Base-by-base conservation (phyloP, 83 land plant species). In the Larix sibirica region DNA sequence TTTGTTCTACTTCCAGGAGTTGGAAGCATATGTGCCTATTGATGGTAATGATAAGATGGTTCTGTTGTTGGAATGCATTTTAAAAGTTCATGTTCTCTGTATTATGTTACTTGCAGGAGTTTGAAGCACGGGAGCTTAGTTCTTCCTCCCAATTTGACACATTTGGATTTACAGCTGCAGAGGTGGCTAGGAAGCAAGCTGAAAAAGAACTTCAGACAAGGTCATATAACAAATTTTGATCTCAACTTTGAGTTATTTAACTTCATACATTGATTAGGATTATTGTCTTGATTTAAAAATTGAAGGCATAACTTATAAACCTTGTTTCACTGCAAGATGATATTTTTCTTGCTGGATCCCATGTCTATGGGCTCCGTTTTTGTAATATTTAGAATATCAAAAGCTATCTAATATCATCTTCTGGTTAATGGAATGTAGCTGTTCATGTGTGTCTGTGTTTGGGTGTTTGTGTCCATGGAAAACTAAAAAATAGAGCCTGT, bases 141-240 rank as follows among this genome's bases (percentile, higher is more conserved):
- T 85, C 97, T 77, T 87, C 94, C 78, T 59, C 79, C 28, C 88
- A 93, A 82, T 96, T 91, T 88, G 98, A 96, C 80, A 96, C 98
- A 24, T 96, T 96, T 86, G 98, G 97, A 68, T 93, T 91, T 80
- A 96, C 98, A 65, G 97, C 97, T 60, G 94, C 96, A 71, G 98
- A 96, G 79, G 8, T 86, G 84, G 94, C 97, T 78, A 91, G 97
- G 16, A 91, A 87, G 79, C 87, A 90, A 83, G 97, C 94, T 44
- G 91, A 89, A 58, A 89, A 88, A 71, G 98, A 96, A 67, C 88
- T 86, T 10, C 70, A 87, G 79, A 86, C 90, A 42, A 90, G 98
- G 98, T 47, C 1, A 47, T 47, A 47, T 47, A 8, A 9, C 9
- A 47, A 8, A 40, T 70, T 38, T 5, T 70, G 38, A 70, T 71